phyloP scores from a whole-genome alignment of 192 early-diverging fungal genomes.

The Gamsiella multidivaricata region DNA sequence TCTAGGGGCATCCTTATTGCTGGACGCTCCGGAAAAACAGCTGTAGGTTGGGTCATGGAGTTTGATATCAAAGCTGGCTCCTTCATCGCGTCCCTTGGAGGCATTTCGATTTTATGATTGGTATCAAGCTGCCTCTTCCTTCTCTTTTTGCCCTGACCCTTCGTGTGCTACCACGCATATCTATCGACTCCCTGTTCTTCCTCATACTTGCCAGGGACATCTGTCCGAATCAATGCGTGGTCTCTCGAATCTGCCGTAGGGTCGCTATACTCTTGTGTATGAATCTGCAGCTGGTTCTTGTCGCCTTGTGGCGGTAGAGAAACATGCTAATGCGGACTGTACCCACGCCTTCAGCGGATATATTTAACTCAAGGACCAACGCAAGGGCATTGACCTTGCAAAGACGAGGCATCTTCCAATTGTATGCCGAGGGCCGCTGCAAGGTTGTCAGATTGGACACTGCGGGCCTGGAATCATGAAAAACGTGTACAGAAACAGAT shows the following conservation, averaged over 20 bases:
- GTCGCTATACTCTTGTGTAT: too few relatives aligned
- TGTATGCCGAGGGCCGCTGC: slow-evolving; percentile 10
- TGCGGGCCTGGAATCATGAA: not conserved
- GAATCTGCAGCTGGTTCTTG: too few relatives aligned
- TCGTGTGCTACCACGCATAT: too few relatives aligned
- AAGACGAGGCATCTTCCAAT: not conserved
- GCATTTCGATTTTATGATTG: not conserved
- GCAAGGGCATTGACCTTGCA: not conserved
- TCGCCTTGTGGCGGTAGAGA: slow-evolving; percentile 15
- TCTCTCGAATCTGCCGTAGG: too few relatives aligned
- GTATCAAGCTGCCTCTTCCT: not conserved
- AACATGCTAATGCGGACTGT: not conserved
- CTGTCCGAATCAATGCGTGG: not conserved
- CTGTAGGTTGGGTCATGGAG: too few relatives aligned
- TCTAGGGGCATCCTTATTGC: too few relatives aligned
- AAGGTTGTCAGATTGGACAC: slow-evolving; percentile 17
- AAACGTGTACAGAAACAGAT: not conserved
- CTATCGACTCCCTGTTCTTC: not conserved
- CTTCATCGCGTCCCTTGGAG: not conserved
- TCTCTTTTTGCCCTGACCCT: not conserved
- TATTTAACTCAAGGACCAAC: slow-evolving; percentile 2
- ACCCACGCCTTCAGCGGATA: not conserved
- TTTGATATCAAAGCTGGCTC: not conserved
- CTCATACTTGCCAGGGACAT: not conserved
- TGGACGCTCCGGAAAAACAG: too few relatives aligned